Base-by-base conservation (phyloP, 352 stramenopile genomes). In the Phytophthora ramorum region DNA sequence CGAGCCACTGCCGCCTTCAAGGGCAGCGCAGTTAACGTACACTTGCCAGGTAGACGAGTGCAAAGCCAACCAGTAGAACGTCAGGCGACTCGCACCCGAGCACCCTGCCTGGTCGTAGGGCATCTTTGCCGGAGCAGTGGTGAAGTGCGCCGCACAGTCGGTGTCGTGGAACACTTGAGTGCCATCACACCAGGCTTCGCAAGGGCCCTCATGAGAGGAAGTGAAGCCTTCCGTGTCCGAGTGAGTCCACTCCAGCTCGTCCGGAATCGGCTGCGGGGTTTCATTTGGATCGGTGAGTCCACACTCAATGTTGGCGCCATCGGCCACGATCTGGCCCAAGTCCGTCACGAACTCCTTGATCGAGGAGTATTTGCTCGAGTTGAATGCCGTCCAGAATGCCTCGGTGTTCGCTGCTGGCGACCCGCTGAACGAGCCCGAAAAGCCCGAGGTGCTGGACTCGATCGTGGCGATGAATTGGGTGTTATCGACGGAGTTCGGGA, bases 381-480 rank as follows among this genome's bases (percentile, higher is more conserved):
- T 66, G 58, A 73, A 65, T 2, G 53, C 65, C 17, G 32, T 47
- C n/a, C 38, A 62, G 43, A 69, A 73, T 1, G 64, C 46, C 17
- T 41, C 51, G 32, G 59, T 57, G 52, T 72, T 72, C 19, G 41
- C 53, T 8, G 63, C 37, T 24, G 71, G 59, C 16, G 59, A 69
- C 3, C 59, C 59, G 12, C 51, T 68, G 48, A 73, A 79, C 7
- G 58, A 68, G 14, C 68, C 68, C 6, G 55, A 62, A 41, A 76
- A 57, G 0, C 71, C 63, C 16, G 71, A 74, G 32, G 68, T 34
- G 7, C 37, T 69, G 20, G 71, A 43, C 41, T 79, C 64, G 44
- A 83, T 83, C n/a, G 75, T 80, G 1, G 64, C 67, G 20, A 73
- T 49, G 45, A 78, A 83, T 37, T 76, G 74, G 10, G 77, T 83